Evolutionary conservation across 306 rosid species (phyloP), one percentile per base, ranked within the genome.

Genomic region (Cicer yamashitae): DNA sequence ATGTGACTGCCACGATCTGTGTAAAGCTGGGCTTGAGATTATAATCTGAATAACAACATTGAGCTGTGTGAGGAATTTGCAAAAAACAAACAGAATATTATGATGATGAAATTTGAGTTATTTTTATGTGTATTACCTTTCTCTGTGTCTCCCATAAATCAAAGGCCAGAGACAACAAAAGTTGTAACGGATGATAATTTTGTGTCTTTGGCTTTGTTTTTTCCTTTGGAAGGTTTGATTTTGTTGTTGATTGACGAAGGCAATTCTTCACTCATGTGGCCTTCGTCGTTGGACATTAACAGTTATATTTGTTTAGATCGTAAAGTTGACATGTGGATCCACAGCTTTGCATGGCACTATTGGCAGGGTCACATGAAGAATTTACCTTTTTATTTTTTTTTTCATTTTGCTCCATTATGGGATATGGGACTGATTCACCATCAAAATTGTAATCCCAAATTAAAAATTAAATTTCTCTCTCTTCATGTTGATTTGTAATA

Each of bases 1-100:
- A 89, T 14, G 88, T 79, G 39, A 87, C 83, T 58, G 71, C 76
- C 0, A 88, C 7, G 81, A 91, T 81, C 78, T 86, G 93, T 41
- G 84, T 57, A 69, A 85, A 75, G 64, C 84, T 87, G 65, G 87
- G 82, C 46, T 82, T 89, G 90, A 38, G 58, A 77, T 71, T 45
- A 67, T 76, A 57, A 82, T 84, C 96, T 81, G 90, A 65, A 57
- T 57, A 57, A 62, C 51, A 82, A 53, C 62, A 70, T 43, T 45
- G 7, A 67, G 41, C 15, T 43, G 15, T 15, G 47, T 25, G 37
- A 57, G 64, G 37, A 46, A 65, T 14, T 66, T 13, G 47, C 34
- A 44, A 14, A 14, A 39, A 44, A 64, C 8, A 67, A 17, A 59
- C 6, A 44, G n/a, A 59, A 4, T 4, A 3, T 4, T 30, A 62